A percentile compares a stretch with the other conserved stretches of the same genome.
Evolutionary conservation across 1,284 basidiomycete species (phyloP).

Genomic region (Sparassis latifolia): DNA sequence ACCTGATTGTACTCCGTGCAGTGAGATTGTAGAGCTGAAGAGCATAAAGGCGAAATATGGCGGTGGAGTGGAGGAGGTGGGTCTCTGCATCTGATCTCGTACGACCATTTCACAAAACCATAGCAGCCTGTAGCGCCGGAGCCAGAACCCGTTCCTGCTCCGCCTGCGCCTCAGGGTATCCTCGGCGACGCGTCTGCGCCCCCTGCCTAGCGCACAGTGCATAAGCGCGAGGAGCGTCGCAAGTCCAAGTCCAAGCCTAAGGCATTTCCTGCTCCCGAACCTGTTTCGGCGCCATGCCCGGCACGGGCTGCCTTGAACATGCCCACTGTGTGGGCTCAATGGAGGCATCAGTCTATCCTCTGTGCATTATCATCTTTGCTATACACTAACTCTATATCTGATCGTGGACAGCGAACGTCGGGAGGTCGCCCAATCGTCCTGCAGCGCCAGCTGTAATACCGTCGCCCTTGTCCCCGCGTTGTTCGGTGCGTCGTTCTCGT

Average conservation of each 20-base stretch:
- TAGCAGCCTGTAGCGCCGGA: constrained; percentile 9
- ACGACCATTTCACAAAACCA: neutral
- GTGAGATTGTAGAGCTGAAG: constrained; percentile 74
- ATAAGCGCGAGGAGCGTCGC: constrained; percentile 49
- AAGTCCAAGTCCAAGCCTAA: constrained; percentile 24
- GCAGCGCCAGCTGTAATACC: too few species aligned
- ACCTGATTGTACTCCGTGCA: constrained; percentile 17
- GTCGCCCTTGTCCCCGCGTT: too few species aligned
- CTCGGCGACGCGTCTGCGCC: constrained; percentile 45
- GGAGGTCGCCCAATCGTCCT: too few species aligned
- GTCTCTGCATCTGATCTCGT: neutral
- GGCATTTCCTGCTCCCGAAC: constrained; percentile 34
- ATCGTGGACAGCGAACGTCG: too few species aligned
- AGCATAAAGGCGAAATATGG: constrained; percentile 69
- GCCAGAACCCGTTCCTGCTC: constrained; percentile 9
- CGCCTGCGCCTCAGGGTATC: constrained; percentile 16
- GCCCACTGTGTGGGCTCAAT: constrained; percentile 73
- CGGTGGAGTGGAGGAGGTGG: constrained; percentile 54
- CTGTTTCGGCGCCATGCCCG: constrained; percentile 36
- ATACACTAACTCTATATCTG: too few species aligned
- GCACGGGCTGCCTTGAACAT: constrained; percentile 41
- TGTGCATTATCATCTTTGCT: too few species aligned
- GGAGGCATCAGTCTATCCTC: constrained; percentile 47
- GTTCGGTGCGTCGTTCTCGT: too few species aligned
- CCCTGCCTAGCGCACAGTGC: constrained; percentile 66